These are phyloP conservation scores for Kazachstania psychrophila DNA, from an alignment of 805 yeast species.

Conservation along the genomic window DNA sequence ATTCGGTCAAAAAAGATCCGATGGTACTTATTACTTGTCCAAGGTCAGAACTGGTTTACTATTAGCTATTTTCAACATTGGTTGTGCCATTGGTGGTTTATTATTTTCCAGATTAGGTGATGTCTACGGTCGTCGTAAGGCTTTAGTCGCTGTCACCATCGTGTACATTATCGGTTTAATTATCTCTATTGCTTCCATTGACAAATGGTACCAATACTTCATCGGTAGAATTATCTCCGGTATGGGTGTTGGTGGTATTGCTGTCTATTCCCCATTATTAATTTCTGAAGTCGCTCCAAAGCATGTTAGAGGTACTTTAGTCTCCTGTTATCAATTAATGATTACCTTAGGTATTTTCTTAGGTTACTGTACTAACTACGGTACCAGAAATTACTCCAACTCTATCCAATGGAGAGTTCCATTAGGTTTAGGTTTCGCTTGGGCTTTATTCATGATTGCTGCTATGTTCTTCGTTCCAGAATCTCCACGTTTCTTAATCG, in stretches of 20 bases:
- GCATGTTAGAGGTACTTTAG: conserved; percentile 59
- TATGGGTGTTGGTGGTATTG: conserved; percentile 65
- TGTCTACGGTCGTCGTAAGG: conserved; percentile 55
- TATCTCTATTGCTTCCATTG: conserved; percentile 45
- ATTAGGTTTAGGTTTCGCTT: conserved; percentile 45
- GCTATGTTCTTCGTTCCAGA: conserved; percentile 52
- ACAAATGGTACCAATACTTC: conserved; percentile 52
- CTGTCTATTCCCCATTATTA: conserved; percentile 67
- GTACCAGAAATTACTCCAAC: conserved; percentile 49
- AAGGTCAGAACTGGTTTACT: conserved; percentile 40
- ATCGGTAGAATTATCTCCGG: conserved; percentile 66
- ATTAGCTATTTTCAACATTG: conserved; percentile 55
- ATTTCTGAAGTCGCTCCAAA: conserved; percentile 65
- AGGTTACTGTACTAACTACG: conserved; percentile 66
- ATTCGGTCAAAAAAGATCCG: conserved; percentile 38
- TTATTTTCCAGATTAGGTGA: conserved; percentile 62
- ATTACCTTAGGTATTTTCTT: conserved; percentile 65
- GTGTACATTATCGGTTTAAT: conserved; percentile 52
- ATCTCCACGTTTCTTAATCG: conserved; percentile 59
- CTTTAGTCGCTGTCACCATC: conserved; percentile 47
- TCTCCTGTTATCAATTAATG: conserved; percentile 59
- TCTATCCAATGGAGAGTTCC: conserved; percentile 73
- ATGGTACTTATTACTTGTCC: conserved; percentile 35
- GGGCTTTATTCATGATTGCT: conserved; percentile 33
- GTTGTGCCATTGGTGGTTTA: conserved; percentile 65